Percentiles rank a stretch among this genome's conserved stretches.
Conservation (phyloP, 345 rosid genomes). For the Trapa bicornis region DNA sequence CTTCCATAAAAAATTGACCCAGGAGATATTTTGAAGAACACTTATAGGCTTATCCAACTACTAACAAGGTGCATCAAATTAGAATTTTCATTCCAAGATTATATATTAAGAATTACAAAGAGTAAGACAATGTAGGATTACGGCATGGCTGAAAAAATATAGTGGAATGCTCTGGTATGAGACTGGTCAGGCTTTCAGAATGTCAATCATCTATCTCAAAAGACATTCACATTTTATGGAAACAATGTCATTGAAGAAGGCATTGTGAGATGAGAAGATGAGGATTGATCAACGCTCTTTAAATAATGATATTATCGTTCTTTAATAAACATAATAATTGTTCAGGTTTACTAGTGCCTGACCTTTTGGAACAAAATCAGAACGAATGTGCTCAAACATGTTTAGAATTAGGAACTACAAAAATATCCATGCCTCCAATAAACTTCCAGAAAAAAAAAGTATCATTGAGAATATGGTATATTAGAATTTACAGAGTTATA, state of each 20-base stretch:
- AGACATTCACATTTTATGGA: too few relatives aligned
- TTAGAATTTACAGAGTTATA: conserved; percentile 6
- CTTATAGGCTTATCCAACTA: neutral
- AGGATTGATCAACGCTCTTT: neutral
- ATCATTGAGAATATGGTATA: conserved; percentile 10
- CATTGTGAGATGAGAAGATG: neutral
- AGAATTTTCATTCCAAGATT: neutral
- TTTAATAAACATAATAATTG: neutral
- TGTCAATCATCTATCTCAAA: too few relatives aligned
- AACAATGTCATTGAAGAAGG: too few relatives aligned
- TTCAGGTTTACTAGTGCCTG: neutral
- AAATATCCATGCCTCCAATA: neutral
- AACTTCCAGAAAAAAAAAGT: neutral
- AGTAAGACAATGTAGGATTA: too few relatives aligned
- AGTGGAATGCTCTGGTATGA: too few relatives aligned
- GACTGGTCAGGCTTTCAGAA: too few relatives aligned
- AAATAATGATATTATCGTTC: neutral
- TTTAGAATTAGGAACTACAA: neutral
- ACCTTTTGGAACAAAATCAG: neutral
- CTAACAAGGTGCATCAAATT: neutral
- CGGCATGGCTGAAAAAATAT: too few relatives aligned
- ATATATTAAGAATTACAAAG: too few relatives aligned
- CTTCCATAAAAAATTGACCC: neutral
- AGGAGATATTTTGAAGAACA: neutral
- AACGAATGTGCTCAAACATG: neutral